phyloP scores from a whole-genome alignment of 139 green algal genomes.

The Spirogloea muscicola region DNA sequence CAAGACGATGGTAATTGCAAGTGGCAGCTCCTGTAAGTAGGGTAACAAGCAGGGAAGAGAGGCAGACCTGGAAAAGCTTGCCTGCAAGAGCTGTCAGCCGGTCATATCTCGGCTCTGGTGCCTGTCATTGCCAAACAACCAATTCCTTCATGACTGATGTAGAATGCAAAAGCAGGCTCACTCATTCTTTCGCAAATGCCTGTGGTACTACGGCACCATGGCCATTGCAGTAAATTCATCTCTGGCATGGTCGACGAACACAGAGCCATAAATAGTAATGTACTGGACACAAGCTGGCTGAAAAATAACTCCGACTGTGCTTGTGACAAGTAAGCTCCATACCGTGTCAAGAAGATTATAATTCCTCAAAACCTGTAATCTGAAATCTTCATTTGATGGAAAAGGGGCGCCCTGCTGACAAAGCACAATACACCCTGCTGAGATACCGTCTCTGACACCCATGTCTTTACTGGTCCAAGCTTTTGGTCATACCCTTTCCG shows the following conservation, averaged over 20 bases:
- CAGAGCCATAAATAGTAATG: no score
- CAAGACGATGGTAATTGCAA: no score
- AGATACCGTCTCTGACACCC: no score
- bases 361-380: constrained; percentile 17
- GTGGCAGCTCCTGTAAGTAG: not conserved
- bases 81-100: constrained; percentile 23
- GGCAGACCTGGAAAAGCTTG: constrained; percentile 25
- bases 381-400: constrained; percentile 22
- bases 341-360: constrained; percentile 39
- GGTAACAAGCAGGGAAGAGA: not conserved
- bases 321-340: not conserved
- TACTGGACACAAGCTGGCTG: not conserved
- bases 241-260: no score
- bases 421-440: no score
- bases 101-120: constrained; percentile 25
- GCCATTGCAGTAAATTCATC: no score
- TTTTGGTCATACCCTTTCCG: no score
- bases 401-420: constrained; percentile 23
- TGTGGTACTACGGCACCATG: not conserved
- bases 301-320: not conserved
- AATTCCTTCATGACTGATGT: not conserved
- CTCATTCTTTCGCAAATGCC: not conserved
- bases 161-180: not conserved
- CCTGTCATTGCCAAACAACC: constrained; percentile 2
- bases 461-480: no score